Percentiles rank a stretch among this genome's conserved stretches.
These are phyloP conservation scores for Salinomyces thailandicus DNA, from an alignment of 2,329 filamentous ascomycete genomes.

Conservation along the genomic window DNA sequence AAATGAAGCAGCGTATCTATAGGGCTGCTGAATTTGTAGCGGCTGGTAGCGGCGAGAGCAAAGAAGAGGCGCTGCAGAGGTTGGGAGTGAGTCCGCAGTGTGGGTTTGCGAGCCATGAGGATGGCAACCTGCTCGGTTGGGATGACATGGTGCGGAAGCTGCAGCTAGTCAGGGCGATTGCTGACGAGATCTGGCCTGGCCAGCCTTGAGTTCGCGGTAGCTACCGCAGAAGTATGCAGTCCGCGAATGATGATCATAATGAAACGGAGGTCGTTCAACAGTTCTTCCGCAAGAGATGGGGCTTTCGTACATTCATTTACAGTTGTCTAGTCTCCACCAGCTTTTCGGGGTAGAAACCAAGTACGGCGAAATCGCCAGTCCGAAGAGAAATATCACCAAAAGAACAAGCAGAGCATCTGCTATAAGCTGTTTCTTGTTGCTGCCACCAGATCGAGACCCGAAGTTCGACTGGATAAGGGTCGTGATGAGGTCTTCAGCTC, in stretches of 20 bases:
- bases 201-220: conserved; percentile 31
- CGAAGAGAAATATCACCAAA: not conserved
- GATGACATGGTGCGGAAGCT: conserved; percentile 67
- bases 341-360: too few species aligned
- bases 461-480: conserved; percentile 33
- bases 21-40: conserved; percentile 55
- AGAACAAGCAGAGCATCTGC: not conserved
- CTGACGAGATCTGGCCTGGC: conserved; percentile 60
- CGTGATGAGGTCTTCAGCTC: conserved; percentile 32
- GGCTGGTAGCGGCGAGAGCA: conserved; percentile 48
- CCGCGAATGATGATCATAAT: too few species aligned
- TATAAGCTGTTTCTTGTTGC: not conserved
- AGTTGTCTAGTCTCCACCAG: too few species aligned
- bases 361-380: too few species aligned
- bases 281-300: too few species aligned
- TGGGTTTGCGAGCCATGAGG: conserved; percentile 55
- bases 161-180: conserved; percentile 57
- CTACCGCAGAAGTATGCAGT: too few species aligned
- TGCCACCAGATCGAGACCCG: not conserved
- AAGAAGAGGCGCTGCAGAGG: conserved; percentile 57
- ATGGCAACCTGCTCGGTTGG: conserved; percentile 57
- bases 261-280: too few species aligned
- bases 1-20: conserved; percentile 36
- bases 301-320: too few species aligned
- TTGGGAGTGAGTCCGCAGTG: conserved; percentile 57